These are phyloP conservation scores for Sequoiadendron giganteum DNA, from an alignment of 75 land plant species.

Conservation along the genomic window DNA sequence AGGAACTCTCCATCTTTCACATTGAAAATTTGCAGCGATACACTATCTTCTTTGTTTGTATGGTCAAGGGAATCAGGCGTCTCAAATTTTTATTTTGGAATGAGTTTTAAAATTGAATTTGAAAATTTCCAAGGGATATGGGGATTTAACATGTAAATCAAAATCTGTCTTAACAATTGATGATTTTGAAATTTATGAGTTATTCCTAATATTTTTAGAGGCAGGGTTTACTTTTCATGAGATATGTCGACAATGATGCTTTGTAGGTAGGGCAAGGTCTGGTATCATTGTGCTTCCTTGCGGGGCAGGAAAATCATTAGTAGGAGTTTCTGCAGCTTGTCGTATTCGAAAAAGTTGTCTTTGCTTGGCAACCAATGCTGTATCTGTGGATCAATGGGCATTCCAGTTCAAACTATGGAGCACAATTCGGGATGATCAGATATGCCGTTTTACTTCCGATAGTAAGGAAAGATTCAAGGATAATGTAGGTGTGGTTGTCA, in stretches of 20 bases:
- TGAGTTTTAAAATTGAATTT: background rate
- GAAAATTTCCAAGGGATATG: background rate
- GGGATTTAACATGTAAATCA: background rate
- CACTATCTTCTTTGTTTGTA: background rate
- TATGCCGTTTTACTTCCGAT: slow-evolving; percentile 96
- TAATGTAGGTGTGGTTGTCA: slow-evolving; percentile 94
- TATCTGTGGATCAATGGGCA: slow-evolving; percentile 99
- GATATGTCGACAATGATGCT: background rate
- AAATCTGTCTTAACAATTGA: background rate
- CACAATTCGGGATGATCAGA: slow-evolving; percentile 88
- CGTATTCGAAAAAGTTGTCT: slow-evolving; percentile 88
- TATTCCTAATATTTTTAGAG: background rate
- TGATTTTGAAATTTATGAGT: background rate
- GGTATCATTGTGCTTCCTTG: slow-evolving; percentile 99
- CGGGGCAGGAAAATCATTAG: slow-evolving; percentile 98
- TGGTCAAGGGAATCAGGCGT: background rate
- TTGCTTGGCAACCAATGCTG: slow-evolving; percentile 98
- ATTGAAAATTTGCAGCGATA: background rate
- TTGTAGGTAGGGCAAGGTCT: slow-evolving; percentile 94
- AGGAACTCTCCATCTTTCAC: background rate
- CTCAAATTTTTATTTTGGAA: background rate
- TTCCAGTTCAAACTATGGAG: slow-evolving; percentile 99
- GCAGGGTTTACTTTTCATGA: background rate
- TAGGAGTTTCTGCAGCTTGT: slow-evolving; percentile 96
- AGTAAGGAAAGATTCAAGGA: slow-evolving; percentile 94